Base-by-base conservation (phyloP, 257 asterid species). In the Mentha longifolia region DNA sequence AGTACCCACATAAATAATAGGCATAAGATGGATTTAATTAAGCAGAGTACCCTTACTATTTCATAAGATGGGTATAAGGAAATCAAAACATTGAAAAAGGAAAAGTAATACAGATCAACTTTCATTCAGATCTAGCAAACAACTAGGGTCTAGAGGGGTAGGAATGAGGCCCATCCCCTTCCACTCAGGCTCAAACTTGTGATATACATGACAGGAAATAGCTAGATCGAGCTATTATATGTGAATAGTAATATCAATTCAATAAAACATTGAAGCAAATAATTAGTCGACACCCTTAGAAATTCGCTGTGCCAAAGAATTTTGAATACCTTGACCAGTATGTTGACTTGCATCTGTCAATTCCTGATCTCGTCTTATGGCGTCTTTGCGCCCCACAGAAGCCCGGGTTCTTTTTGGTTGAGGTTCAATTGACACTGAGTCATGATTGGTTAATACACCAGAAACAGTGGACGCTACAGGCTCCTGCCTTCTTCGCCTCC, bases 401-500 rank as follows among this genome's bases (percentile, higher is more conserved):
- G 85, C 88, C 77, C 96, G 85, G 33, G 92, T 77, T 83, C 85
- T 89, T 74, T 86, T 93, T 67, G 47, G 89, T 17, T 84, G 85
- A 66, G 87, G 85, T 73, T 82, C 92, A 80, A 68, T 55, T 49
- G 77, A 31, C 68, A 73, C 74, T 72, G 76, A 75, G 78, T 76
- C 88, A 84, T 77, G 86, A 79, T 72, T 80, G 73, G 77, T 41
- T 73, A 76, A 41, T 67, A 73, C 77, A 51, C 82, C 95, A 71
- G 89, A 81, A 77, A 66, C 73, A 71, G 45, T 61, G 68, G 88
- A 51, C 16, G 47, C 78, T 47, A 71, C 74, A 74, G 82, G 74
- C 55, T 85, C 94, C 78, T 80, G 88, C 78, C 88, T 85, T 82
- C 85, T 88, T 70, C 93, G 90, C 81, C 89, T 86, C 52, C 96